A percentile compares a stretch with the other conserved stretches of the same genome.
Conservation (phyloP, 1,139 yeast species). For the Lodderomyces jiufengensis region DNA sequence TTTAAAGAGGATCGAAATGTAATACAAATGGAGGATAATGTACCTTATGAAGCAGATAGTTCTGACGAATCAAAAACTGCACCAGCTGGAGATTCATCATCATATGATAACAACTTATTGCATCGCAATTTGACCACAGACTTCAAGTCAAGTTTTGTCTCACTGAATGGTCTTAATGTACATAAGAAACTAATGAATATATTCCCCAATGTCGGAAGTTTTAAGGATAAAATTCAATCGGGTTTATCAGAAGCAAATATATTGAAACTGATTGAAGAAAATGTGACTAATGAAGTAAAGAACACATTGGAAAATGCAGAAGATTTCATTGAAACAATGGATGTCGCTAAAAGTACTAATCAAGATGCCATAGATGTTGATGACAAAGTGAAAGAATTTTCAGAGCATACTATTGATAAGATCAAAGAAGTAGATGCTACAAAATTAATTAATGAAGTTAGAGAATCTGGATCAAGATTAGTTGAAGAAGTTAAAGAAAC, state of each 20-base stretch:
- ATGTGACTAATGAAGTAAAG: background rate
- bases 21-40: no score
- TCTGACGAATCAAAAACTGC: background rate
- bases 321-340: background rate
- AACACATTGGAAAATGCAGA: background rate
- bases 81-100: no score
- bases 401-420: background rate
- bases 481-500: background rate
- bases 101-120: no score
- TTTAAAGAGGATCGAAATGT: no score
- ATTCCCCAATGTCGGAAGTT: no score
- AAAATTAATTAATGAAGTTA: background rate
- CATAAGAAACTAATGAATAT: no score
- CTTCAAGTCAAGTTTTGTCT: no score
- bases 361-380: conserved; percentile 2
- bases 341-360: background rate
- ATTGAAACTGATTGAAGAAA: conserved; percentile 1
- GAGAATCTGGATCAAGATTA: background rate
- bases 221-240: background rate
- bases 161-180: no score
- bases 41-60: no score
- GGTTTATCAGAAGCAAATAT: background rate
- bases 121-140: no score
- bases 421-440: background rate
- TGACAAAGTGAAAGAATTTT: background rate